These are phyloP conservation scores for Manihot esculenta DNA, from an alignment of 441 rosid genomes.

Conservation along the genomic window DNA sequence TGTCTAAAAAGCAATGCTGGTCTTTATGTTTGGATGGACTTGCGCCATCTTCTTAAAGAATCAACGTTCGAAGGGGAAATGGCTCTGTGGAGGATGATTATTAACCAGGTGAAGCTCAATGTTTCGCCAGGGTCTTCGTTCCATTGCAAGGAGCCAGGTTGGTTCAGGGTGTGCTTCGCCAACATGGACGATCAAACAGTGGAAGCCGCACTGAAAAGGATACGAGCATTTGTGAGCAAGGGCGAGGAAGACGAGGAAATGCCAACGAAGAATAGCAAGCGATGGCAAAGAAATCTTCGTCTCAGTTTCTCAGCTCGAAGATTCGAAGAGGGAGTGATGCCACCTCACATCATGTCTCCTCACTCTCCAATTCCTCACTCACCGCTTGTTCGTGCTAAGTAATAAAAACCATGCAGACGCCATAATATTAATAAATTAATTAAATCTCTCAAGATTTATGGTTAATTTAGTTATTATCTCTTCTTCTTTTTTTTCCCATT, in stretches of 20 bases:
- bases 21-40: conserved; percentile 84
- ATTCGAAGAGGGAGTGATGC: conserved; percentile 23
- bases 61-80: conserved; percentile 55
- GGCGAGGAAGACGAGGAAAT: conserved; percentile 22
- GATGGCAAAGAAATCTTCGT: conserved; percentile 54
- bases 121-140: conserved; percentile 88
- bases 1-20: conserved; percentile 73
- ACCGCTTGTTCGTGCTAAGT: conserved; percentile 64
- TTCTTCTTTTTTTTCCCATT: conserved; percentile 19
- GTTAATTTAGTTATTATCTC: too few relatives aligned
- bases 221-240: conserved; percentile 45
- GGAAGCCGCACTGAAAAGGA: conserved; percentile 66
- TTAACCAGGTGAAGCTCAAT: conserved; percentile 81
- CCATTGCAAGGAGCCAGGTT: conserved; percentile 80
- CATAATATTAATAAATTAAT: too few relatives aligned
- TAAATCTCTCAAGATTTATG: too few relatives aligned
- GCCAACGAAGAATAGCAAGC: neutral
- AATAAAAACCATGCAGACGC: neutral
- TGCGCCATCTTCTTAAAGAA: conserved; percentile 53
- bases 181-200: conserved; percentile 73
- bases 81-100: conserved; percentile 58
- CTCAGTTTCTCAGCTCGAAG: conserved; percentile 49
- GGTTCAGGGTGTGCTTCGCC: conserved; percentile 93
- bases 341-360: conserved; percentile 50
- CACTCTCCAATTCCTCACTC: conserved; percentile 63